These are phyloP conservation scores for Penicillium sp. DNA, from an alignment of 2,329 filamentous ascomycete genomes.

Conservation along the genomic window DNA sequence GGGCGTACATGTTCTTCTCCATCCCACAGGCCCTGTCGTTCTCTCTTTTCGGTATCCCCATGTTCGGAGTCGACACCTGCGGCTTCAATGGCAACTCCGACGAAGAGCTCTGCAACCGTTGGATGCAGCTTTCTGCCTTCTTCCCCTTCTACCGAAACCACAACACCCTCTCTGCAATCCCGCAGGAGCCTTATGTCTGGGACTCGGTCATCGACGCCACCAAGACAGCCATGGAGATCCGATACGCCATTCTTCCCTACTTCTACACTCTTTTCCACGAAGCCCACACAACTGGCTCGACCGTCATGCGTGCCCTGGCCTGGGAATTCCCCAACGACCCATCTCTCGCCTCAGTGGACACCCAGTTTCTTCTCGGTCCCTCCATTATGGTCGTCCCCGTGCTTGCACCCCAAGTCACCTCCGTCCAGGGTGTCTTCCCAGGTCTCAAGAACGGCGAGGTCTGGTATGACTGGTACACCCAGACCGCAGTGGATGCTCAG, in stretches of 20 bases:
- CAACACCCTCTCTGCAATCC: constrained; percentile 61
- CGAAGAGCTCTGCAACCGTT: constrained; percentile 71
- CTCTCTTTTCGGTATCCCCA: constrained; percentile 72
- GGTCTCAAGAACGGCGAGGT: constrained; percentile 60
- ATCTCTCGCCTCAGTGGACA: constrained; percentile 64
- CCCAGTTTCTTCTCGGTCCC: constrained; percentile 71
- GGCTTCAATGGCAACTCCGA: constrained; percentile 70
- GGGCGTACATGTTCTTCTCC: constrained; percentile 73
- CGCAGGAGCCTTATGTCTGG: constrained; percentile 75
- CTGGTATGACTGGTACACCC: constrained; percentile 84
- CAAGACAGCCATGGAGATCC: constrained; percentile 68
- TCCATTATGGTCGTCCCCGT: constrained; percentile 69
- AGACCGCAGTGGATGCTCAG: constrained; percentile 54
- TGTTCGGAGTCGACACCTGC: constrained; percentile 73
- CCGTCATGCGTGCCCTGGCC: constrained; percentile 70
- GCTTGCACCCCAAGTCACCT: constrained; percentile 60
- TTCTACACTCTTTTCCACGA: constrained; percentile 73
- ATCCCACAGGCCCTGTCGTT: constrained; percentile 79
- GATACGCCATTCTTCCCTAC: constrained; percentile 72
- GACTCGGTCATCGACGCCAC: constrained; percentile 64
- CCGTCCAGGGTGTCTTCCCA: constrained; percentile 70
- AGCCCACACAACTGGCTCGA: constrained; percentile 66
- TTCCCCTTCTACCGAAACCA: constrained; percentile 81
- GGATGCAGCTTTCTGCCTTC: constrained; percentile 74
- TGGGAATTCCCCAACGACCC: constrained; percentile 77